Conservation (phyloP, 768 basidiomycete genomes). For the Russula brevipes region DNA sequence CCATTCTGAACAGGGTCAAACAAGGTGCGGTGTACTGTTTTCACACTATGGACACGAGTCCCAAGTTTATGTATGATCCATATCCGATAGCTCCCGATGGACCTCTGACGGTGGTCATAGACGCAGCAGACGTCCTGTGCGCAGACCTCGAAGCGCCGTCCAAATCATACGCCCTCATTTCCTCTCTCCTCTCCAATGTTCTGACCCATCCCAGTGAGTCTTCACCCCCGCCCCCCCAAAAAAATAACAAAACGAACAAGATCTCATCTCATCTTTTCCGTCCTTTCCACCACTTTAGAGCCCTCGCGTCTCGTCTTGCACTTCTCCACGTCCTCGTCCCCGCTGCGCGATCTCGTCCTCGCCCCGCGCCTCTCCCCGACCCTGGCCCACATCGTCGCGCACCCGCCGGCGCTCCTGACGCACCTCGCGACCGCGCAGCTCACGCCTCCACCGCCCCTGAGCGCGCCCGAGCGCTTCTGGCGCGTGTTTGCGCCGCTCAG, state of each 20-base stretch:
- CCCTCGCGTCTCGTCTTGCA: slow-evolving; percentile 61
- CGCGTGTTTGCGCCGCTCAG: slow-evolving; percentile 65
- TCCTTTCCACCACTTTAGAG: slow-evolving; percentile 30
- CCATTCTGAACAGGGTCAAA: slow-evolving; percentile 39
- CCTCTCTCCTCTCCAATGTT: slow-evolving; percentile 42
- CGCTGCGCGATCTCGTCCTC: slow-evolving; percentile 50
- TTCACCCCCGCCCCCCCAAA: neutral
- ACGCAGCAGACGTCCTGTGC: slow-evolving; percentile 63
- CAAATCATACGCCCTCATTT: slow-evolving; percentile 49
- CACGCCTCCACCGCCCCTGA: slow-evolving; percentile 61
- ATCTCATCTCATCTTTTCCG: neutral
- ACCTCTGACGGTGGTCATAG: slow-evolving; percentile 60
- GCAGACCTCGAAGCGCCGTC: slow-evolving; percentile 54
- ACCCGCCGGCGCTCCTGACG: slow-evolving; percentile 62
- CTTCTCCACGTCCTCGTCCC: slow-evolving; percentile 43
- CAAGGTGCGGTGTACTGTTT: slow-evolving; percentile 32
- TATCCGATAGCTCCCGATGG: slow-evolving; percentile 36
- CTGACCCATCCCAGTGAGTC: slow-evolving; percentile 46
- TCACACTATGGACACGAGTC: neutral
- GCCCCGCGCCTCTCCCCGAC: slow-evolving; percentile 61
- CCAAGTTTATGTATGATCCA: neutral
- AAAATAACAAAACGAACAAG: neutral
- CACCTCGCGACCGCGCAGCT: slow-evolving; percentile 70
- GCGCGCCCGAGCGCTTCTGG: slow-evolving; percentile 72
- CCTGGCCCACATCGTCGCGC: slow-evolving; percentile 57